Percentiles rank a stretch among this genome's conserved stretches.
These are phyloP conservation scores for Apiospora rasikravindrae DNA, from an alignment of 2,329 filamentous ascomycete genomes.

Conservation along the genomic window DNA sequence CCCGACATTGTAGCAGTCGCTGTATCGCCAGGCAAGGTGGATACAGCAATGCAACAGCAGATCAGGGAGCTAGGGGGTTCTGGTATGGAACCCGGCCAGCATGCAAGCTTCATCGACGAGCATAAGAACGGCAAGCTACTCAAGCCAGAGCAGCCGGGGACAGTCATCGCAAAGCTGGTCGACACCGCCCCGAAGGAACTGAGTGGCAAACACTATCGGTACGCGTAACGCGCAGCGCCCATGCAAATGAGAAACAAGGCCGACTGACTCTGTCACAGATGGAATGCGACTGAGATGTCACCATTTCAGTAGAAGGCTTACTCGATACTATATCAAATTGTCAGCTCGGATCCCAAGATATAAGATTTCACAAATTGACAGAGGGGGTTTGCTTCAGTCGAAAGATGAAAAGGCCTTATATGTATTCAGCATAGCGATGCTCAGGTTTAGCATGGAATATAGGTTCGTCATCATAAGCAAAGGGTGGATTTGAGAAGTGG, in stretches of 20 bases:
- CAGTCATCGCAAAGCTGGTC: constrained; percentile 83
- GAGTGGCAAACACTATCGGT: constrained; percentile 78
- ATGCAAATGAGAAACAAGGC: neutral
- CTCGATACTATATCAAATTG: constrained; percentile 21
- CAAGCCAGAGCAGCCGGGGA: constrained; percentile 81
- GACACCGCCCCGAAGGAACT: constrained; percentile 68
- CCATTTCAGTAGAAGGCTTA: constrained; percentile 50
- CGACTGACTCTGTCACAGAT: constrained; percentile 43
- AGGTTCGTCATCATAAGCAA: constrained; percentile 69
- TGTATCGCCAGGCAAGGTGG: constrained; percentile 79
- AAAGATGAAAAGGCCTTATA: constrained; percentile 82
- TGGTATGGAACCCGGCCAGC: constrained; percentile 60
- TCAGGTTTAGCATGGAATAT: constrained; percentile 83
- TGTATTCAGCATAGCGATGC: constrained; percentile 65
- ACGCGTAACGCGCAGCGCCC: constrained; percentile 42
- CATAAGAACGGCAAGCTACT: constrained; percentile 76
- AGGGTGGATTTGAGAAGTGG: constrained; percentile 24
- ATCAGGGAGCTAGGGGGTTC: constrained; percentile 67
- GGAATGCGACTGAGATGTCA: constrained; percentile 58
- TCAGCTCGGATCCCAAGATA: constrained; percentile 25
- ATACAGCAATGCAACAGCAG: constrained; percentile 89
- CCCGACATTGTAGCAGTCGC: constrained; percentile 74
- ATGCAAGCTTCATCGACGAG: constrained; percentile 71
- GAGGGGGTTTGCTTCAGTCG: constrained; percentile 63
- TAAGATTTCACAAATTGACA: constrained; percentile 29